Base-by-base conservation (phyloP, 805 yeast genomes). In the Deakozyma indianensis region DNA sequence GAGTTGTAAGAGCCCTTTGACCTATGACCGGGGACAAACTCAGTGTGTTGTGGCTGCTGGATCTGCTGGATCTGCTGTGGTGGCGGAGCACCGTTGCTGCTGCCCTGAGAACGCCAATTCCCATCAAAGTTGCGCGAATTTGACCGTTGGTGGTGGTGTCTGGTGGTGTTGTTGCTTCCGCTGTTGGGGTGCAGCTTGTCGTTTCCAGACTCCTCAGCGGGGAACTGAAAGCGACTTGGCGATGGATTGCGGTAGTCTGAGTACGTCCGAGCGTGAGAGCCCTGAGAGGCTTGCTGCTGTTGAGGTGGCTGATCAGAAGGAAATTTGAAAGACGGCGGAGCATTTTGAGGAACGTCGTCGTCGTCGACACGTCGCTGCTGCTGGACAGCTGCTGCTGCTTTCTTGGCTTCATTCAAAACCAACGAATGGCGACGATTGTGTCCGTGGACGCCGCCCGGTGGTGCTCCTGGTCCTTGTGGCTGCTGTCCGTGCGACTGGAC, bases 331-430 rank as follows among this genome's bases (percentile, higher is more conserved):
- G 56, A 56, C 20, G 69, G 68, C 20, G 66, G 35, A 58, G 43
- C 22, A 28, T n/a, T 51, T 46, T 4, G 52, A 18, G 3, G 53
- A 44, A n/a, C n/a, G 46, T 41, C 20, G 43, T 21, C 23, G 45
- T 32, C 35, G 45, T 35, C 43, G 24, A 43, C 5, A 48, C 49
- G 51, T 2, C 64, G 55, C 59, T 85, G 92, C 1, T 82, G 80
- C 58, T 80, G 86, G 32, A 79, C 88, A 53, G 79, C 80, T 3
- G 96, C 96, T n/a, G 98, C 98, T 4, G 96, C 96, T 53, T 80
- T 80, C 56, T 84, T 87, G 11, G 97, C 97, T 64, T 90, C 98
- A 45, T 79, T 79, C 47, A 90, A 69, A 2, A 94, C 96, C 48
- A 90, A 67, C 0, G 96, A 87, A 61, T 90, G 97, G 61, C 98